A percentile compares a stretch with the other conserved stretches of the same genome.
Conservation (phyloP, 2,329 filamentous ascomycete genomes). For the Cyphellophora europaea region DNA sequence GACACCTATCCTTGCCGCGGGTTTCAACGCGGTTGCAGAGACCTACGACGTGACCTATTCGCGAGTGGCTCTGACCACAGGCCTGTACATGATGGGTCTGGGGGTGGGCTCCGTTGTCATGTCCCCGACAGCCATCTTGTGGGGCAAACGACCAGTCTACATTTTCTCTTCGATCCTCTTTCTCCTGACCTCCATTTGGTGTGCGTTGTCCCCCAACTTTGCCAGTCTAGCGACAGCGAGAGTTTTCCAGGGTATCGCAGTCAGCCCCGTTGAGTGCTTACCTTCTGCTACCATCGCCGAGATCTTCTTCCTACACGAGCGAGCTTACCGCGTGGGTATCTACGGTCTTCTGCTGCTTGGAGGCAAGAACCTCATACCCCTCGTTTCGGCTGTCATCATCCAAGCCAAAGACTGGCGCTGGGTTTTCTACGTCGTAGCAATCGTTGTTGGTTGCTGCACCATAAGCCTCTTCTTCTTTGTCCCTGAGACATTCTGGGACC, state of each 20-base stretch:
- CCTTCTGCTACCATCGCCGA: constrained; percentile 91
- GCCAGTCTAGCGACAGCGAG: constrained; percentile 69
- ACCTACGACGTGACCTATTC: constrained; percentile 59
- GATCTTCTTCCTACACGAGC: constrained; percentile 91
- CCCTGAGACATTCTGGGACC: constrained; percentile 93
- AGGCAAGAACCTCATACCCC: constrained; percentile 81
- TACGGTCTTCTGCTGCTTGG: constrained; percentile 83
- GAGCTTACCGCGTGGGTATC: constrained; percentile 85
- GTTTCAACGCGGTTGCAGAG: constrained; percentile 70
- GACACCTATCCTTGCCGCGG: constrained; percentile 81
- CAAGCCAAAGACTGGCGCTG: constrained; percentile 72
- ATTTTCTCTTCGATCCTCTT: constrained; percentile 70
- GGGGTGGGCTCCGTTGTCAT: constrained; percentile 75
- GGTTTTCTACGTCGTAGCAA: constrained; percentile 72
- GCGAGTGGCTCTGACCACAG: constrained; percentile 75
- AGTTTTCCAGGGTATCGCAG: constrained; percentile 77
- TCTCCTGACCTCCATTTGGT: constrained; percentile 70
- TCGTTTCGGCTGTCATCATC: constrained; percentile 80
- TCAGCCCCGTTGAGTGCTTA: constrained; percentile 84
- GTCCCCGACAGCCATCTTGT: constrained; percentile 85
- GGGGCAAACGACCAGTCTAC: constrained; percentile 84
- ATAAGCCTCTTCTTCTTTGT: constrained; percentile 78
- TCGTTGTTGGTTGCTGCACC: constrained; percentile 64
- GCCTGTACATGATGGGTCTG: constrained; percentile 88
- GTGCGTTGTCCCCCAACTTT: constrained; percentile 73